A percentile compares a stretch with the other conserved stretches of the same genome.
These are phyloP conservation scores for Tilletiopsis washingtonensis DNA, from an alignment of 1,284 basidiomycete genomes.

Conservation along the genomic window DNA sequence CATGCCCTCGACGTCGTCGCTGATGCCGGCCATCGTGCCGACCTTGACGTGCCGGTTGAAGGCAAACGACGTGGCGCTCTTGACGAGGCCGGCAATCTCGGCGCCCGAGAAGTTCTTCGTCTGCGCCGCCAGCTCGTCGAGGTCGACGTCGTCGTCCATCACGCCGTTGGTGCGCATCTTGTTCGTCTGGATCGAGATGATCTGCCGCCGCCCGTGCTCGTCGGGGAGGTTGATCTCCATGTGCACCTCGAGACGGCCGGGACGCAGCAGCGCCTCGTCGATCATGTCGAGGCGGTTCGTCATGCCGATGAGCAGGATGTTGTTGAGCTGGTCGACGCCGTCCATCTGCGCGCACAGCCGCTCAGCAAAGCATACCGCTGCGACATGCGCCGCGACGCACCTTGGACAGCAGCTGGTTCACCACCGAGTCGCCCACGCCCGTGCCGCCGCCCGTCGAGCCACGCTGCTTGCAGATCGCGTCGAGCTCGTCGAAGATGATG, in stretches of 20 bases:
- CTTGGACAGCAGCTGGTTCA: conserved; percentile 96
- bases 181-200: conserved; percentile 86
- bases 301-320: conserved; percentile 99
- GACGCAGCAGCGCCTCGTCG: conserved; percentile 92
- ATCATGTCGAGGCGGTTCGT: conserved; percentile 99
- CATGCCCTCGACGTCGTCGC: conserved; percentile 87
- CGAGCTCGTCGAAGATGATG: conserved; percentile 98
- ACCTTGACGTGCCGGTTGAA: conserved; percentile 97
- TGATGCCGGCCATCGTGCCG: conserved; percentile 91
- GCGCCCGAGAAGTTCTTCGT: conserved; percentile 99
- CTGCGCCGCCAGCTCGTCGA: conserved; percentile 68
- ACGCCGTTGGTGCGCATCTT: conserved; percentile 90
- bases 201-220: conserved; percentile 84
- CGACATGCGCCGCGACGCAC: too few relatives aligned
- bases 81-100: conserved; percentile 90
- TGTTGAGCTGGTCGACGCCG: conserved; percentile 97
- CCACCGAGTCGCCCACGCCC: conserved; percentile 94
- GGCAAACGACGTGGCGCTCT: conserved; percentile 95
- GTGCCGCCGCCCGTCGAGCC: conserved; percentile 60
- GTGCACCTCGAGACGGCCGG: conserved; percentile 98
- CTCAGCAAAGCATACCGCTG: too few relatives aligned
- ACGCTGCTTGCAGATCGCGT: conserved; percentile 98
- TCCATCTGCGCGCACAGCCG: conserved; percentile 71
- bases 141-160: conserved; percentile 80
- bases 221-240: conserved; percentile 98